Evolutionary conservation across 805 yeast species (phyloP), one percentile per base, ranked within the genome.

Genomic region (Hyphopichia homilentoma): DNA sequence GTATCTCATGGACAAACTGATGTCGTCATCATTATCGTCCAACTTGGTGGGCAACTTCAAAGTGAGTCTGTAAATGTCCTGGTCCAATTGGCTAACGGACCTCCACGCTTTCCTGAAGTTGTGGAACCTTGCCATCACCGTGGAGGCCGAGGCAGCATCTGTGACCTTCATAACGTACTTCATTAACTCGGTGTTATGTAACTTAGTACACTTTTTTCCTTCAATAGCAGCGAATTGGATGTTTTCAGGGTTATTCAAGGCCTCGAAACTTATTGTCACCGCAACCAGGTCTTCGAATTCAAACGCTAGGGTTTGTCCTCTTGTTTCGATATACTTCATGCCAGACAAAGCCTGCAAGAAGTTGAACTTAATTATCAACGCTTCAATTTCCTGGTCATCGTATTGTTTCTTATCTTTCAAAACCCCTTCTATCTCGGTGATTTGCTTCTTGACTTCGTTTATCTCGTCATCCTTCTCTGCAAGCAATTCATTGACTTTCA

Each of bases 41-140:
- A 45, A 30, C 12, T 33, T 30, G 11, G 59, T 27, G 0, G 69
- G 70, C 30, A 43, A 57, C 36, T 45, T 45, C 19, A 60, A 32
- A 2, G 59, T 45, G 2, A 62, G 39, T 30, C 47, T 51, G 43
- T 47, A 54, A 14, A 66, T 43, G 27, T 61, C 65, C 7, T 29
- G 22, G 36, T 65, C 70, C 7, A 56, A 39, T 15, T 29, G 23
- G 24, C 34, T 36, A 7, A 53, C 35, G 17, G 26, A 32, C 17
- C 43, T 46, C 57, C 52, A 56, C 12, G 36, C 29, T 16, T 26
- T 33, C 18, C 40, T 40, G 27, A 54, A 45, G 4, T 30, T 25
- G 8, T 47, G 34, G 21, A 45, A 44, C 24, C 45, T 44, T n/a
- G 48, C 46, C 16, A 55, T 29, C 7, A 43, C 30, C 7, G 31